phyloP scores from a whole-genome alignment of 106 monocot genomes.

The Vanilla planifolia region DNA sequence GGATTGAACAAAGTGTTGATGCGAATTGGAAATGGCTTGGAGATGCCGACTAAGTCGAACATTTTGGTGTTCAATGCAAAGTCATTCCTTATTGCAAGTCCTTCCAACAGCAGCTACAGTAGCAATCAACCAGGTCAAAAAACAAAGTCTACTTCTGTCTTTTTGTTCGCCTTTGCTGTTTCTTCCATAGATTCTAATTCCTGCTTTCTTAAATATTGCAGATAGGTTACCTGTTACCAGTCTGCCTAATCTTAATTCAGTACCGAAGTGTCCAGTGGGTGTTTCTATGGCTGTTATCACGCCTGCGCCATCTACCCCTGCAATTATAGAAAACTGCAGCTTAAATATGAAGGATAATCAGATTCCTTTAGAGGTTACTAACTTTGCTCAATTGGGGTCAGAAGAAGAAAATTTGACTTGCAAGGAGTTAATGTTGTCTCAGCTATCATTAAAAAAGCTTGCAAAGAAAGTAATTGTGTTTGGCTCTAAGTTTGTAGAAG shows the following conservation, averaged over 20 bases:
- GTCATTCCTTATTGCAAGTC: not conserved
- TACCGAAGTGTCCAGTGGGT: not conserved
- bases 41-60: not conserved
- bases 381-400: not conserved
- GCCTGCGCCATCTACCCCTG: conserved; percentile 1
- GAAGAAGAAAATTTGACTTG: not conserved
- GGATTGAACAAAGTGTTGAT: not conserved
- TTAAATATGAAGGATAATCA: not conserved
- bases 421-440: not conserved
- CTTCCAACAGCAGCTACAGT: not conserved
- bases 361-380: not conserved
- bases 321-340: not conserved
- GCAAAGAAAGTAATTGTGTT: not conserved
- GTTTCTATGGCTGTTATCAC: too few species aligned
- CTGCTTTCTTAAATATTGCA: not conserved
- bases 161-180: not conserved
- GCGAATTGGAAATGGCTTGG: not conserved
- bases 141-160: not conserved
- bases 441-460: not conserved
- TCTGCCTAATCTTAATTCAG: not conserved
- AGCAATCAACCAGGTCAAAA: not conserved
- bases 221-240: not conserved
- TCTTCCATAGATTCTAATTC: not conserved
- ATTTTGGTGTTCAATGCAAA: not conserved
- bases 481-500: not conserved